Base-by-base conservation (phyloP, 805 yeast genomes). In the Candida ponderosae region DNA sequence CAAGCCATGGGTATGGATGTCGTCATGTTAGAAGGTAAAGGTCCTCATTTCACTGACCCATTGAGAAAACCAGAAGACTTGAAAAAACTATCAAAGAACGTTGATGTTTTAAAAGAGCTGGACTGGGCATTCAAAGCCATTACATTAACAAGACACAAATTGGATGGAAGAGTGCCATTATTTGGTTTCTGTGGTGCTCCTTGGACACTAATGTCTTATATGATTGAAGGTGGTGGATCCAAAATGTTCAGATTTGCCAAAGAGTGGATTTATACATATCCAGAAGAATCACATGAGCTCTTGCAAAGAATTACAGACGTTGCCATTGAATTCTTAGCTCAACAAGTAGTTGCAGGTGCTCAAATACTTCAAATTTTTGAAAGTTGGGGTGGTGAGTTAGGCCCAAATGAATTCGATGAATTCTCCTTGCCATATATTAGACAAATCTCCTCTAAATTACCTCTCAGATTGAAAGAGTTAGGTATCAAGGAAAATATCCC, bases 1-100 rank as follows among this genome's bases (percentile, higher is more conserved):
- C 97, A 93, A 63, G 98, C 97, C 11, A 81, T 93, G 88, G 98
- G 98, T 13, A 85, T 89, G 83, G 79, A 75, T 37, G 96, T 93
- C 31, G 80, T 82, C 55, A 90, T 93, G 95, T 66, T 86, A 31
- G 97, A 93, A 41, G 93, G 95, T 36, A 82, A 81, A 42, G 98
- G 98, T 0, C 98, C 98, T 4, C 81, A 81, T 37, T 93, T 93
- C 60, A 88, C 87, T 2, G 79, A 79, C 32, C 98, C 98, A 15
- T 65, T 93, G 48, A 76, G 97, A 56, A 64, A 63, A 3, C 85
- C 84, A 4, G 72, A 66, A 32, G 96, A 88, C 50, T 63, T 88
- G 47, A 45, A 65, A 20, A 72, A 73, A 46, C 65, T 81, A 41
- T 67, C 70, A 40, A 70, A 79, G 48, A 65, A 75, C 31, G 84